Evolutionary conservation across 164 flowering plant species (phyloP), one percentile per base, ranked within the genome.

Genomic region (Aristolochia californica): DNA sequence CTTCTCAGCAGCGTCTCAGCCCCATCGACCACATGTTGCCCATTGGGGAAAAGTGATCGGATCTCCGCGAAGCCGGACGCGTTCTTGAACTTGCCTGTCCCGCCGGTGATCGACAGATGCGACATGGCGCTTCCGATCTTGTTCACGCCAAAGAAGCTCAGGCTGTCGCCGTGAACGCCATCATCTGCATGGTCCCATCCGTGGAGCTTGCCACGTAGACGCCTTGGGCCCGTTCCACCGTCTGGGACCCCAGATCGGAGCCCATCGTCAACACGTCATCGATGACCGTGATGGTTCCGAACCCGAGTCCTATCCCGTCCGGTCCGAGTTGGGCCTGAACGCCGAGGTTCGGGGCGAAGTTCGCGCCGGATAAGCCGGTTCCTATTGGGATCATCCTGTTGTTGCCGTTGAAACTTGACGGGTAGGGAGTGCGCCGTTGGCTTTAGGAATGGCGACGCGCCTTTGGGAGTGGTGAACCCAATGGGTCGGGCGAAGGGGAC

Each of bases 401-500:
- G 56, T 65, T 52, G 12, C 68, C 79, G 53, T 78, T 86, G 14
- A 80, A n/a, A n/a, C n/a, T n/a, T n/a, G n/a, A n/a, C n/a, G 68
- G 3, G 91, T 86, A 14, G 97, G 97, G 49, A 84, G 52, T 45
- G 88, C 87, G 27, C 95, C 97, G 49, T 89, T 79, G 48, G 83
- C 79, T 48, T 86, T 87, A 23, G 95, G 95, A 47, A 89, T 76
- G 22, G 90, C 76, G 0, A 84, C 85, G 0, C 94, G 49, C 57
- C 59, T 58, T 62, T 62, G 0, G 91, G 95, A 3, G 83, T 71
- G 4, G 58, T 44, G 71, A 87, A 84, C 7, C 95, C 93, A 0
- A 84, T 63, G 1, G 85, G 87, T 72, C 77, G 79, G n/a, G 97
- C 90, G 54, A 89, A 89, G 59, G 97, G 90, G 27, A 83, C 90